Base-by-base conservation (phyloP, 2,329 filamentous ascomycete genomes). In the Trichoderma sp. region DNA sequence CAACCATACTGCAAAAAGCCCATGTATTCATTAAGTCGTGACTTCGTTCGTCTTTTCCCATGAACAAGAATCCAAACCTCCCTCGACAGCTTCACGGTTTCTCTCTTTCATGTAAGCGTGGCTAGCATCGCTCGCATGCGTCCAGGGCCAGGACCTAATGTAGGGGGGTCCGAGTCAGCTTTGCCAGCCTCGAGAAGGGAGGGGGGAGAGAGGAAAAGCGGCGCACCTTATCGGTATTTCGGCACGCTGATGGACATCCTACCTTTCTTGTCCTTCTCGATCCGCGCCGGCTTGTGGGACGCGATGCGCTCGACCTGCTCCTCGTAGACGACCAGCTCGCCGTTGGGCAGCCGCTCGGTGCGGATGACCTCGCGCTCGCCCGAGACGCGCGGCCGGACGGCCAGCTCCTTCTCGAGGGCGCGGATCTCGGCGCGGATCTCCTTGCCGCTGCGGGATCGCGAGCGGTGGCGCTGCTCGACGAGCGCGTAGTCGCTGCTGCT, bases 211-310 rank as follows among this genome's bases (percentile, higher is more conserved):
- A n/a, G 4, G 7, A 39, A 30, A 41, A 51, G 58, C 72, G 71
- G 76, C 82, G 76, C 79, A 83, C 81, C 80, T 83, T 82, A 84
- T 78, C 81, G 85, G 78, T 87, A 84, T 80, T 88, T 87, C 74
- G 90, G 90, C 78, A 91, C 85, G 81, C 90, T 91, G 81, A 93
- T 88, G 82, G 88, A 87, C 87, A 95, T 88, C 90, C 89, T 95
- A 96, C 93, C 93, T 93, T 91, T 95, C 83, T 90, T 90, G 80
- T 97, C 92, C 83, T 90, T 92, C 80, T 92, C 90, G 72, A 97
- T 87, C 71, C 90, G 83, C 68, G 90, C 81, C 62, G 85, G 85
- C 74, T 80, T 83, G 73, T 79, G 79, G 56, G 80, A 79, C 69
- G 83, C 80, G 59, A 85, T 75, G 72, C 78, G 80, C 76, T 88